Percentiles rank a stretch among this genome's conserved stretches.
Conservation (phyloP, 2,329 filamentous ascomycete species). For the Aspergillus sp. region DNA sequence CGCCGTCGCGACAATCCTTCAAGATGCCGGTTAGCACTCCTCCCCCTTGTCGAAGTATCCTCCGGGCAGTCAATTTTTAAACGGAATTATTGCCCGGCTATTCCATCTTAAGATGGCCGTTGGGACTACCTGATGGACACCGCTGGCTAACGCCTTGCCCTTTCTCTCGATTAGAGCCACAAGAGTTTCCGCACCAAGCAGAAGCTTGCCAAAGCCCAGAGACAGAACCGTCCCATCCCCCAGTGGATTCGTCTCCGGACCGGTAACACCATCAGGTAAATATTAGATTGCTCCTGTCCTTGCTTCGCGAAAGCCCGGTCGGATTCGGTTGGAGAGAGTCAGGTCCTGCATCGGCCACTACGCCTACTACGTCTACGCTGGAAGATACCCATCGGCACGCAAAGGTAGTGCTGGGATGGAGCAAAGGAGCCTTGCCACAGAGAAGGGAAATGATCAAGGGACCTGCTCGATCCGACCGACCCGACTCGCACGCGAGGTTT, state of each 20-base stretch:
- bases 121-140: neutral
- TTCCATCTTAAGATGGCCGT: no score
- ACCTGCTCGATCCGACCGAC: neutral
- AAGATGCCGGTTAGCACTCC: constrained; percentile 54
- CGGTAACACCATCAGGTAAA: constrained; percentile 99
- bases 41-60: neutral
- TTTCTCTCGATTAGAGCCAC: constrained; percentile 68
- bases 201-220: constrained; percentile 99
- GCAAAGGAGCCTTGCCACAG: neutral
- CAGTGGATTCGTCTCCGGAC: constrained; percentile 99
- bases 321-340: neutral
- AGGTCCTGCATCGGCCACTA: neutral
- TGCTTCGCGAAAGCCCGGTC: neutral
- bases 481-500: neutral
- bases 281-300: constrained; percentile 18
- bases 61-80: no score
- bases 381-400: no score
- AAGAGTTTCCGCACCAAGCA: constrained; percentile 99
- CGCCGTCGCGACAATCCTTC: constrained; percentile 44
- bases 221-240: constrained; percentile 99
- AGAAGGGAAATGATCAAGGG: neutral
- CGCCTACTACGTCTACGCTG: neutral
- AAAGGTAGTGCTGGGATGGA: neutral
- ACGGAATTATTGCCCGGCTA: no score
- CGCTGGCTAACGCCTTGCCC: constrained; percentile 9